A percentile compares a stretch with the other conserved stretches of the same genome.
These are phyloP conservation scores for Thalassiosira livingstoniorum DNA, from an alignment of 352 stramenopile species.

Conservation along the genomic window DNA sequence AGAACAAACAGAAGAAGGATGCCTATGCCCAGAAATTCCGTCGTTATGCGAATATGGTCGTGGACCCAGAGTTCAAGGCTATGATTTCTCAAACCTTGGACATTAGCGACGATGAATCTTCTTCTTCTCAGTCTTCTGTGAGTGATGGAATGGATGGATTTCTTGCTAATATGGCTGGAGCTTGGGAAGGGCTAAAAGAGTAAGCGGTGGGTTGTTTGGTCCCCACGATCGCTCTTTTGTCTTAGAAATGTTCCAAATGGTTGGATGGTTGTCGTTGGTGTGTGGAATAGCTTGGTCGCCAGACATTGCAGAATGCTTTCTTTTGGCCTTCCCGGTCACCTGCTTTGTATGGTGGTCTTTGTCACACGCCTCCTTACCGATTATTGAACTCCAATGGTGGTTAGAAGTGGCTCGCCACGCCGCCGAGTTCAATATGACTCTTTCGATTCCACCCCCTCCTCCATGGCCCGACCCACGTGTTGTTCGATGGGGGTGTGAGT, in stretches of 20 bases:
- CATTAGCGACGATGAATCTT: not conserved
- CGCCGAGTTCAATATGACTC: not conserved
- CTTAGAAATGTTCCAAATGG: slow-evolving; percentile 1
- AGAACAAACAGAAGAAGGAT: no score
- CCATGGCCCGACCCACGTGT: not conserved
- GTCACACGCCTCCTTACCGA: no score
- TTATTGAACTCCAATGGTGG: not conserved
- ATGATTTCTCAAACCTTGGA: not conserved
- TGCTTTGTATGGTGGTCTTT: no score
- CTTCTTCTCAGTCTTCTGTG: not conserved
- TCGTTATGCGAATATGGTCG: no score
- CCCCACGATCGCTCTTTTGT: not conserved
- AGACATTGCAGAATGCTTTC: not conserved
- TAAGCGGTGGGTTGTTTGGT: not conserved
- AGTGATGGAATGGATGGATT: not conserved
- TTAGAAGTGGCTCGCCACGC: not conserved
- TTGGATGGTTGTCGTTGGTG: not conserved
- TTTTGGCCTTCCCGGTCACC: no score
- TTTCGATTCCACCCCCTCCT: not conserved
- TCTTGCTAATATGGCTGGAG: not conserved
- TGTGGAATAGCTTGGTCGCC: not conserved
- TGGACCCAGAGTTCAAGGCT: no score
- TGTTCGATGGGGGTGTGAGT: no score
- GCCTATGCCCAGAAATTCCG: no score
- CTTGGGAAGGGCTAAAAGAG: not conserved